Percentiles rank a stretch among this genome's conserved stretches.
Conservation (phyloP, 2,329 filamentous ascomycete genomes). For the Epichloe amarillans region DNA sequence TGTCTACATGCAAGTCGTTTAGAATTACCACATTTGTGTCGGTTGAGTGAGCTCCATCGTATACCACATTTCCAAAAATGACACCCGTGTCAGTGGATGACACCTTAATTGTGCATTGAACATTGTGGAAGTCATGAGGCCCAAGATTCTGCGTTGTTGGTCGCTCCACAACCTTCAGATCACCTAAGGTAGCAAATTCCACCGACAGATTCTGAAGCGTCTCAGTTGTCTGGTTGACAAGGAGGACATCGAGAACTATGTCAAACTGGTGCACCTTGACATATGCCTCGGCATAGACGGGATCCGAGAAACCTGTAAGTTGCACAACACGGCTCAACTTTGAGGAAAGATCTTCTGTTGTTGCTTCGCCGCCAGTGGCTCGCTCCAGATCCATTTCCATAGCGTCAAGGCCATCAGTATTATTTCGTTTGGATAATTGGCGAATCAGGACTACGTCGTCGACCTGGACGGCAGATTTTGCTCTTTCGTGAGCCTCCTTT, state of each 20-base stretch:
- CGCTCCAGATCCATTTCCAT: slow-evolving; percentile 84
- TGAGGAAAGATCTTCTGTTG: slow-evolving; percentile 72
- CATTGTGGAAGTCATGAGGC: slow-evolving; percentile 93
- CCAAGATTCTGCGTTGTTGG: slow-evolving; percentile 93
- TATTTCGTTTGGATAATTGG: slow-evolving; percentile 85
- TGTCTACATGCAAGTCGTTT: slow-evolving; percentile 95
- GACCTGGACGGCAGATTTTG: slow-evolving; percentile 86
- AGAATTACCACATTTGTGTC: slow-evolving; percentile 96
- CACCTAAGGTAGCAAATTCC: slow-evolving; percentile 94
- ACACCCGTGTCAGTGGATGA: slow-evolving; percentile 96
- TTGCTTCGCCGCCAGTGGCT: slow-evolving; percentile 80
- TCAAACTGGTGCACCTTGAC: slow-evolving; percentile 99
- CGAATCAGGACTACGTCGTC: slow-evolving; percentile 90
- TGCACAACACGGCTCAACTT: slow-evolving; percentile 95
- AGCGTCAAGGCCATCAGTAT: slow-evolving; percentile 67
- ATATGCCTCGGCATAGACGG: slow-evolving; percentile 97
- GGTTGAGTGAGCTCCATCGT: slow-evolving; percentile 82
- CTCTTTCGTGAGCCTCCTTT: slow-evolving; percentile 83
- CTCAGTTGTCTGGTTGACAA: slow-evolving; percentile 95
- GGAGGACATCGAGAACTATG: slow-evolving; percentile 87
- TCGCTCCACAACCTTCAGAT: slow-evolving; percentile 93
- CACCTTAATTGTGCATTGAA: slow-evolving; percentile 97
- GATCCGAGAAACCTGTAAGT: slow-evolving; percentile 93
- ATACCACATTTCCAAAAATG: slow-evolving; percentile 97
- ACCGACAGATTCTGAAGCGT: slow-evolving; percentile 95